These are phyloP conservation scores for Solanum hybrid DNA, from an alignment of 305 asterid genomes.

Conservation along the genomic window DNA sequence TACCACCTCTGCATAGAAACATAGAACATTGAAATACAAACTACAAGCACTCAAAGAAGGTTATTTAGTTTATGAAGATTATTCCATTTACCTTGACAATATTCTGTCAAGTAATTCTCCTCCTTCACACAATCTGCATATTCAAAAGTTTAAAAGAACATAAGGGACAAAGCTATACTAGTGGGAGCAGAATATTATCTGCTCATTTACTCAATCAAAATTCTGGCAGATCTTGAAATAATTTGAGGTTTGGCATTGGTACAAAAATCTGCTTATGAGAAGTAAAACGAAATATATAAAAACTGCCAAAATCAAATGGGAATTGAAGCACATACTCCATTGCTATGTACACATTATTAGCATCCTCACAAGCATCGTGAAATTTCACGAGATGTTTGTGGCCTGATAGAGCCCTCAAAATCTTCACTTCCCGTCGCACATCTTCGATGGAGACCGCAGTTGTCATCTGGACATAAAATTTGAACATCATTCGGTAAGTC, in stretches of 20 bases:
- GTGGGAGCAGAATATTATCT: not conserved
- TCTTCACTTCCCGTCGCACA: conserved; percentile 90
- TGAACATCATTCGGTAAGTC: not conserved
- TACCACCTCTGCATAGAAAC: conserved; percentile 65
- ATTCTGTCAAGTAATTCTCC: conserved; percentile 89
- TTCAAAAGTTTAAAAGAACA: conserved; percentile 8
- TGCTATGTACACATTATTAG: conserved; percentile 79
- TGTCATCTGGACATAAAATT: conserved; percentile 69
- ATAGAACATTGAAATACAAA: not conserved
- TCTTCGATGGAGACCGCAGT: conserved; percentile 90
- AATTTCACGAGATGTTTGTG: conserved; percentile 79
- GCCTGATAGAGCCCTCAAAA: conserved; percentile 87
- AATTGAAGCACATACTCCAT: conserved; percentile 79
- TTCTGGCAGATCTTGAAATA: not conserved
- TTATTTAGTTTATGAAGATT: not conserved
- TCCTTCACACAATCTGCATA: conserved; percentile 87
- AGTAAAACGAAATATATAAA: not conserved
- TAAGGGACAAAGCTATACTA: not conserved
- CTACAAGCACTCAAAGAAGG: not conserved
- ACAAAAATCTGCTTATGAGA: not conserved
- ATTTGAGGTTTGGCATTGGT: not conserved
- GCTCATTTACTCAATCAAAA: not conserved
- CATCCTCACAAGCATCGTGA: conserved; percentile 93
- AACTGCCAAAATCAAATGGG: conserved; percentile 9
- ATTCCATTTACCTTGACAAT: conserved; percentile 55